Conservation (phyloP, 208 protist species). For the Wallacemonas collosoma region DNA sequence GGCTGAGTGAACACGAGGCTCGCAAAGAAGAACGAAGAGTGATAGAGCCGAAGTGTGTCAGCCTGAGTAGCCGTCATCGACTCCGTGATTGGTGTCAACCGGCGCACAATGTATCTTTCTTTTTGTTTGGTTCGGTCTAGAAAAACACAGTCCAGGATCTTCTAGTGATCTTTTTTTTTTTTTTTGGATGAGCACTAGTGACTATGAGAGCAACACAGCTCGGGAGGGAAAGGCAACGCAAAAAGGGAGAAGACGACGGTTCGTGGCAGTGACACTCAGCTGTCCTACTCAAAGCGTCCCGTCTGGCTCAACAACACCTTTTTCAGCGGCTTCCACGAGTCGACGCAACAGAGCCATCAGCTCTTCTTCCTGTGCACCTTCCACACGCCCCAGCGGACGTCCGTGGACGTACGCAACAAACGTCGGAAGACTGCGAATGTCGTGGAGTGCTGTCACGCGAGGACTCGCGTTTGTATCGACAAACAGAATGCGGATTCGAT, state of each 20-base stretch:
- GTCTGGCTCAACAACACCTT: constrained; percentile 7
- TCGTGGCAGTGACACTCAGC: background rate
- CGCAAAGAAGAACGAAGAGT: too few species aligned
- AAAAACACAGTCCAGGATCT: too few species aligned
- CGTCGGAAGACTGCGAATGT: constrained; percentile 87
- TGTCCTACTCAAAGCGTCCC: constrained; percentile 2
- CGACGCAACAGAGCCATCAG: constrained; percentile 47
- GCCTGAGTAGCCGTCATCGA: too few species aligned
- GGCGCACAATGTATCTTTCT: too few species aligned
- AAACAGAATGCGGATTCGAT: constrained; percentile 48
- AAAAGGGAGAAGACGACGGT: background rate
- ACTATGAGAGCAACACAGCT: too few species aligned
- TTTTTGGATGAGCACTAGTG: too few species aligned
- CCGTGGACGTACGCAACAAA: constrained; percentile 83
- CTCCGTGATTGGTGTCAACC: too few species aligned
- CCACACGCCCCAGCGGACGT: constrained; percentile 61
- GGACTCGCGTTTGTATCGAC: constrained; percentile 80
- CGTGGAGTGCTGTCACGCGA: constrained; percentile 74
- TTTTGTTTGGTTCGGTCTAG: too few species aligned
- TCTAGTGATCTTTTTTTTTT: too few species aligned
- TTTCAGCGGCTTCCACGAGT: constrained; percentile 14
- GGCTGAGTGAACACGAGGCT: too few species aligned
- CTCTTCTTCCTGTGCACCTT: constrained; percentile 67
- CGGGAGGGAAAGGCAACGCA: background rate
- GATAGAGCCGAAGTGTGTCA: too few species aligned